Percentiles rank a stretch among this genome's conserved stretches.
These are phyloP conservation scores for Phytophthora melonis DNA, from an alignment of 352 stramenopile genomes.

Conservation along the genomic window DNA sequence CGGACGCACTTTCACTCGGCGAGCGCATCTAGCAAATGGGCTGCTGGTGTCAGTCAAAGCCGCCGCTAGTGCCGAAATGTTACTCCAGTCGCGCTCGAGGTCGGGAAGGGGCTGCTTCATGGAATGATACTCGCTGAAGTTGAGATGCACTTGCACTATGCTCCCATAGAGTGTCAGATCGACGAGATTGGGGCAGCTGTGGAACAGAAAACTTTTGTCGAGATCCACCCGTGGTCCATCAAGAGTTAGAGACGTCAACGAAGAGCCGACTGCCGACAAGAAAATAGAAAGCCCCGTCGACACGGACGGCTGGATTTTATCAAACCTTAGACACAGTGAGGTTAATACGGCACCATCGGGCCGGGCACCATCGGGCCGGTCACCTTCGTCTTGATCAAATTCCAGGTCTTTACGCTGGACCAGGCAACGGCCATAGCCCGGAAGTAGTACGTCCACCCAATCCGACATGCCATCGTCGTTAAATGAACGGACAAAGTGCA, in stretches of 20 bases:
- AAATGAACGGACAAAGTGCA: slow-evolving; percentile 1
- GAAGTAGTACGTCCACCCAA: not conserved
- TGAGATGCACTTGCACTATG: not conserved
- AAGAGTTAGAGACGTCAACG: not conserved
- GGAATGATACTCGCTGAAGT: not conserved
- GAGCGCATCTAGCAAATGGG: not conserved
- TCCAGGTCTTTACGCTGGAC: not conserved
- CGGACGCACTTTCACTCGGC: not conserved
- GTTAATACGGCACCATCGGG: not conserved
- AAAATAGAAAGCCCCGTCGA: not conserved
- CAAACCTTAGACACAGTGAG: not conserved
- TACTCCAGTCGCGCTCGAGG: not conserved
- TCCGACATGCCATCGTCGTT: not conserved
- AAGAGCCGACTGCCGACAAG: not conserved
- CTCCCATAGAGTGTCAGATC: not conserved
- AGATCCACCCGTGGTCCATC: not conserved
- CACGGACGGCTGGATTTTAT: not conserved
- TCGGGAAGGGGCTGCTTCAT: not conserved
- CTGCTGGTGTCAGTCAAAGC: not conserved
- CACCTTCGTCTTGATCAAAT: not conserved
- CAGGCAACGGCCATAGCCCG: not conserved
- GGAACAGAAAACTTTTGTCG: not conserved
- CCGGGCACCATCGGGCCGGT: not conserved
- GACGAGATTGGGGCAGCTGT: not conserved
- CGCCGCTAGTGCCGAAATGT: not conserved